A percentile compares a stretch with the other conserved stretches of the same genome.
These are phyloP conservation scores for Straminergon stramineum DNA, from an alignment of 225 moss, liverwort and hornwort genomes.

Conservation along the genomic window DNA sequence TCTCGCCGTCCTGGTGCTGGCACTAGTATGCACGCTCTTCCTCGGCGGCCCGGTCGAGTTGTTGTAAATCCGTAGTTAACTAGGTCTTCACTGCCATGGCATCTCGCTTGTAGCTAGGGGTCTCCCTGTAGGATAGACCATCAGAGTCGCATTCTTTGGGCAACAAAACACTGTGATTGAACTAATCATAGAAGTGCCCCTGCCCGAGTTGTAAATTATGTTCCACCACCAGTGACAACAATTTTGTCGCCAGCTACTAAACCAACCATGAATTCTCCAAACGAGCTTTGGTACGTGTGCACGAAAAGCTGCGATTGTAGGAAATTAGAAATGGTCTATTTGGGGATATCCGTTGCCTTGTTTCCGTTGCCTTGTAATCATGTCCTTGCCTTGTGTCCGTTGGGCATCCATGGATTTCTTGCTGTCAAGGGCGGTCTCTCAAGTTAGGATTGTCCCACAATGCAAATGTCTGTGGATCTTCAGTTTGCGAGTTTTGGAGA, in stretches of 20 bases:
- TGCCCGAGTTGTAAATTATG: slow-evolving; percentile 30
- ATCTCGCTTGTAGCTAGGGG: not conserved
- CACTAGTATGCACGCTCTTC: not conserved
- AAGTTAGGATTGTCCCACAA: not conserved
- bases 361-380: not conserved
- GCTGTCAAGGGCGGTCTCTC: not conserved
- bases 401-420: not conserved
- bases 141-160: slow-evolving; percentile 26
- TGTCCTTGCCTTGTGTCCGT: not conserved
- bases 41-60: not conserved
- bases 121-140: not conserved
- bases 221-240: slow-evolving; percentile 3
- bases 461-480: not conserved
- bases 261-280: not conserved
- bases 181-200: not conserved
- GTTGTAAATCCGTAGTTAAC: not conserved
- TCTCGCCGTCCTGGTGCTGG: not conserved
- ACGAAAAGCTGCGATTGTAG: no score
- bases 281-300: no score
- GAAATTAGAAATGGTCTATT: no score
- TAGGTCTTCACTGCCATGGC: not conserved
- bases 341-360: not conserved
- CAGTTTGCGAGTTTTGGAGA: not conserved
- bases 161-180: slow-evolving; percentile 2
- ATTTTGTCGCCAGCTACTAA: slow-evolving; percentile 14